Percentiles rank a stretch among this genome's conserved stretches.
Evolutionary conservation across 257 asterid genomes (phyloP).

Genomic region (Ilex asprella): DNA sequence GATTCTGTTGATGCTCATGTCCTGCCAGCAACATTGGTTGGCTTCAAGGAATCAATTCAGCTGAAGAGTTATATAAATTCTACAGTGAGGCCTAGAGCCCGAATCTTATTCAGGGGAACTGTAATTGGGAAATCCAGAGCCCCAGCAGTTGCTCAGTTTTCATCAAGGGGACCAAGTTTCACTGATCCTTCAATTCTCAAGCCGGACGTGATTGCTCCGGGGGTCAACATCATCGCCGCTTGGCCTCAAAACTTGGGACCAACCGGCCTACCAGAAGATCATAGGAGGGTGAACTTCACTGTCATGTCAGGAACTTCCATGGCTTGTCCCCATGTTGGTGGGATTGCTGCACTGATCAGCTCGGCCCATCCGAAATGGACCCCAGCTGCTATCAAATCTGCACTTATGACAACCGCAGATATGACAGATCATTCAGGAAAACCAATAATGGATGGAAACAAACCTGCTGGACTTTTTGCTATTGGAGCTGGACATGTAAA

Average conservation of each 20-base stretch:
- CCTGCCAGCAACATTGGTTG: constrained; percentile 71
- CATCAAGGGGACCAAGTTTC: constrained; percentile 83
- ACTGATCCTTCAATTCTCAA: constrained; percentile 76
- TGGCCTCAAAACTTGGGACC: constrained; percentile 95
- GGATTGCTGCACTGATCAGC: constrained; percentile 65
- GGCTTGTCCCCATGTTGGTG: constrained; percentile 93
- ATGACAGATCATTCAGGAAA: constrained; percentile 48
- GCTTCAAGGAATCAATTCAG: constrained; percentile 50
- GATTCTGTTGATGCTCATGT: constrained; percentile 81
- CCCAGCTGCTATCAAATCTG: constrained; percentile 75
- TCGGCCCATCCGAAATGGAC: constrained; percentile 77
- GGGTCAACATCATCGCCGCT: constrained; percentile 87
- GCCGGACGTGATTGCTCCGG: constrained; percentile 90
- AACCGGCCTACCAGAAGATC: constrained; percentile 76
- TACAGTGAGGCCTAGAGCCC: constrained; percentile 45
- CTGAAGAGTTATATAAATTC: constrained; percentile 55
- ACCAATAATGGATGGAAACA: constrained; percentile 68
- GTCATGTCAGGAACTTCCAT: constrained; percentile 96
- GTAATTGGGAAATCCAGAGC: constrained; percentile 58
- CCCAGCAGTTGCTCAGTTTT: constrained; percentile 83
- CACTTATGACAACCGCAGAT: constrained; percentile 87
- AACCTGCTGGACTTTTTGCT: constrained; percentile 65
- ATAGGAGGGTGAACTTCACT: constrained; percentile 82
- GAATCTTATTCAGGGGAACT: constrained; percentile 71
- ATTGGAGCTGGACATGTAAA: constrained; percentile 87